Base-by-base conservation (phyloP, 176 grass and related monocot genomes). In the Cocos nucifera region DNA sequence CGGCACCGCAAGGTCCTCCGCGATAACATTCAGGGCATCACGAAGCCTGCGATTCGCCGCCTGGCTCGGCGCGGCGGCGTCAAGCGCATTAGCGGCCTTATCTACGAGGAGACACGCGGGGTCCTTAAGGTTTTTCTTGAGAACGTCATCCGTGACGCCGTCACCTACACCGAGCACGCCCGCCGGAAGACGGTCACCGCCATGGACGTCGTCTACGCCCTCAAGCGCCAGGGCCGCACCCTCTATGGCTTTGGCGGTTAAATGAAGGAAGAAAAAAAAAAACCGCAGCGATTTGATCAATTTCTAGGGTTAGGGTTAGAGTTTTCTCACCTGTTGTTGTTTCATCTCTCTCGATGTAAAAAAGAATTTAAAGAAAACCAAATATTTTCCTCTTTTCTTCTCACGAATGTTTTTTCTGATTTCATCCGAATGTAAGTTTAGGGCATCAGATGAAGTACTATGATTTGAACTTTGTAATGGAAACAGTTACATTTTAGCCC, bases 81-180 rank as follows among this genome's bases (percentile, higher is more conserved):
- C n/a, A 85, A 89, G 86, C 86, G 81, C 57, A 89, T 89, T 70
- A 75, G 73, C 0, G 78, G 81, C 0, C 71, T 85, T 8, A 85
- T 81, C 62, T 89, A 78, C 66, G 86, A 89, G 77, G 86, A 89
- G 74, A 84, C 74, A 49, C 77, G 74, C 15, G 77, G 77, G 53
- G 81, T 89, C 51, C 86, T 89, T 57, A 85, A 89, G 74, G 85
- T 89, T 81, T 89, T 89, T 62, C 74, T 89, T 70, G 69, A 71
- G 69, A 71, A 71, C 7, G 69, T 71, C 44, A 71, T 71, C 39
- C 69, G 69, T 24, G 69, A 71, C 23, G 69, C 69, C 6, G 69
- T 71, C 23, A 61, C 69, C 19, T 71, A 71, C 57, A 61, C 69
- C 2, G 69, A 71, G 69, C 69, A 71, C 49, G 69, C 69, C 4